phyloP scores from a whole-genome alignment of 2,329 filamentous ascomycete genomes.

The Dactylellina parvicollis region DNA sequence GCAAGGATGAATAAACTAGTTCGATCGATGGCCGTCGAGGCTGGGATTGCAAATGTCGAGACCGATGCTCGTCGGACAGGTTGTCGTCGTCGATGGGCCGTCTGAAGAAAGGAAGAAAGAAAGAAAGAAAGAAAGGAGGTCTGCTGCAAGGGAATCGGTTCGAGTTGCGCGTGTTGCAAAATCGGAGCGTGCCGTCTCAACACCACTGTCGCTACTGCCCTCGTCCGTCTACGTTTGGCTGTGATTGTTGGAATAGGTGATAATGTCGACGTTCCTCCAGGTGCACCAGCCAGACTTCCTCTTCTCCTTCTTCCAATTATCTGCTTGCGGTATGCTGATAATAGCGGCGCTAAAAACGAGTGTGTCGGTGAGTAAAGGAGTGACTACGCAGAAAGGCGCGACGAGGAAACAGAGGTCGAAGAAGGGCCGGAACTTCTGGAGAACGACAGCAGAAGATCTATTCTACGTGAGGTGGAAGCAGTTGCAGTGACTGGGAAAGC shows the following conservation, averaged over 20 bases:
- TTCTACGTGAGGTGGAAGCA: slow-evolving; percentile 25
- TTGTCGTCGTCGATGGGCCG: slow-evolving; percentile 12
- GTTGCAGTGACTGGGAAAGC: slow-evolving; percentile 37
- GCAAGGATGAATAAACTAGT: slow-evolving; percentile 1
- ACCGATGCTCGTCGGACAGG: neutral
- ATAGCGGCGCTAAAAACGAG: slow-evolving; percentile 24
- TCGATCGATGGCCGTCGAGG: slow-evolving; percentile 35
- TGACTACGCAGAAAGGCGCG: slow-evolving; percentile 46
- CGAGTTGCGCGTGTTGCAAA: slow-evolving; percentile 50
- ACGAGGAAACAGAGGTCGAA: slow-evolving; percentile 28
- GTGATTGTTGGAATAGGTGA: neutral
- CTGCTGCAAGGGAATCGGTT: slow-evolving; percentile 29
- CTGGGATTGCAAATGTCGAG: slow-evolving; percentile 23
- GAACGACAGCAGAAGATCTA: slow-evolving; percentile 24
- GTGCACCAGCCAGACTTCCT: slow-evolving; percentile 2
- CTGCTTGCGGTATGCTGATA: neutral
- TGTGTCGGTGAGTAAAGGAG: slow-evolving; percentile 51
- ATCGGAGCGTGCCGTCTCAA: slow-evolving; percentile 39
- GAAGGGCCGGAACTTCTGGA: slow-evolving; percentile 23
- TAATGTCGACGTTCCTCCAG: neutral
- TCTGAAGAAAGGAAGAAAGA: neutral
- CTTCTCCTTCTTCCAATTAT: neutral
- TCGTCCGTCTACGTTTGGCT: too few relatives aligned
- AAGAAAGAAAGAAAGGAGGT: slow-evolving; percentile 19
- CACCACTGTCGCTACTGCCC: neutral